A percentile compares a stretch with the other conserved stretches of the same genome.
phyloP scores from a whole-genome alignment of 2,329 filamentous ascomycete species.

The Cadophora gregata region DNA sequence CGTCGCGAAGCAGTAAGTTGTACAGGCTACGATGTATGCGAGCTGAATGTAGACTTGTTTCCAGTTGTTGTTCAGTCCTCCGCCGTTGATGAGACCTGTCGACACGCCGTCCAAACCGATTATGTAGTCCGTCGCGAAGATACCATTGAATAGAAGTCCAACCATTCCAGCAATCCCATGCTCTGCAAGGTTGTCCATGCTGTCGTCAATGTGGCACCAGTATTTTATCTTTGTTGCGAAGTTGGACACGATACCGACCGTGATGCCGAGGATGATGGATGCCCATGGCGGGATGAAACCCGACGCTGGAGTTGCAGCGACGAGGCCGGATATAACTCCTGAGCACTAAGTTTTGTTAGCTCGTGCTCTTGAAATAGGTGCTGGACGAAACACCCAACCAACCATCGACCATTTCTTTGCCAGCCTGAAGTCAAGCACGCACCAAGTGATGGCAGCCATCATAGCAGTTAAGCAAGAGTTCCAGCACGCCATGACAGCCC shows the following conservation, averaged over 20 bases:
- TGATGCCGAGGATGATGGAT: slow-evolving; percentile 67
- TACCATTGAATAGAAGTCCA: slow-evolving; percentile 72
- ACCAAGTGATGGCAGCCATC: slow-evolving; percentile 92
- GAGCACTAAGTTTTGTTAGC: slow-evolving; percentile 55
- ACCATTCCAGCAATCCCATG: slow-evolving; percentile 72
- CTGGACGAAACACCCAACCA: slow-evolving; percentile 52
- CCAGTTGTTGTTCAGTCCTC: slow-evolving; percentile 77
- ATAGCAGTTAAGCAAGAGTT: slow-evolving; percentile 83
- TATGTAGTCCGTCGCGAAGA: slow-evolving; percentile 72
- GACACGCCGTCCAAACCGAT: slow-evolving; percentile 80
- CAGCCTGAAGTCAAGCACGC: slow-evolving; percentile 91
- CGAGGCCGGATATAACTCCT: slow-evolving; percentile 71
- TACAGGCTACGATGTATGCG: slow-evolving; percentile 72
- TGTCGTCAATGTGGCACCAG: slow-evolving; percentile 69
- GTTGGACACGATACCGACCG: slow-evolving; percentile 62
- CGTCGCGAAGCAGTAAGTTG: slow-evolving; percentile 73
- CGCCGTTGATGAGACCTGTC: slow-evolving; percentile 64
- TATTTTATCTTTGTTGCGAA: slow-evolving; percentile 40
- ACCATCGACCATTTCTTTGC: slow-evolving; percentile 57
- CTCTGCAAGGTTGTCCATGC: slow-evolving; percentile 73
- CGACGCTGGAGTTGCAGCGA: slow-evolving; percentile 71
- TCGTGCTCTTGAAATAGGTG: neutral
- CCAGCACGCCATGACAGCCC: slow-evolving; percentile 96
- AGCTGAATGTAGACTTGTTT: slow-evolving; percentile 79
- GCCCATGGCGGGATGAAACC: slow-evolving; percentile 72